These are phyloP conservation scores for Aspergillus sp. DNA, from an alignment of 2,329 filamentous ascomycete species.

Conservation along the genomic window DNA sequence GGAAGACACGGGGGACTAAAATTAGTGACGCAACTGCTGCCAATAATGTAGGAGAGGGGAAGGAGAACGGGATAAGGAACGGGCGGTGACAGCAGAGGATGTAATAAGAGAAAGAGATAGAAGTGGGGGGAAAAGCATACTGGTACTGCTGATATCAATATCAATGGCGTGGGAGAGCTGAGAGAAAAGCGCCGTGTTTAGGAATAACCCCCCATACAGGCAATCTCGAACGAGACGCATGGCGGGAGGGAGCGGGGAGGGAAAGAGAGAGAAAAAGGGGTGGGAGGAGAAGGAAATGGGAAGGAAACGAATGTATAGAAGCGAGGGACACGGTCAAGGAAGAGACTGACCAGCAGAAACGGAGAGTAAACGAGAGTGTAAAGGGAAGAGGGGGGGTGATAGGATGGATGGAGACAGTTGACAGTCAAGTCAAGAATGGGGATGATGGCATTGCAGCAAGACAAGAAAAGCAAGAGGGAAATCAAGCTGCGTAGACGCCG, in stretches of 20 bases:
- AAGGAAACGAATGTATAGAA: background rate
- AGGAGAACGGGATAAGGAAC: background rate
- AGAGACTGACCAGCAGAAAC: background rate
- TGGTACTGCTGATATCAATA: constrained; percentile 29
- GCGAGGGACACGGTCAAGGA: background rate
- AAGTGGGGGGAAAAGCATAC: constrained; percentile 18
- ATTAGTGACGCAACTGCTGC: background rate
- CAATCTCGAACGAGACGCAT: constrained; percentile 7
- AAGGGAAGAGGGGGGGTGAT: no score
- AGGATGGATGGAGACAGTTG: background rate
- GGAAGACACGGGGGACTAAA: no score
- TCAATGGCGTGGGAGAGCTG: constrained; percentile 23
- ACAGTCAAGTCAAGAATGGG: background rate
- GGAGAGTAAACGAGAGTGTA: background rate
- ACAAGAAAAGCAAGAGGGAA: background rate
- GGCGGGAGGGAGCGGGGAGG: background rate
- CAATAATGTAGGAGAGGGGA: background rate
- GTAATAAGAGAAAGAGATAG: background rate
- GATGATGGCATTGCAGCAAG: background rate
- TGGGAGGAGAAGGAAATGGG: no score
- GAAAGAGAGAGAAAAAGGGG: background rate
- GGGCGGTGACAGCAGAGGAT: background rate
- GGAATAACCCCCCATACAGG: constrained; percentile 5
- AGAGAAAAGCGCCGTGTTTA: constrained; percentile 8
- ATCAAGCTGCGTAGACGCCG: background rate